phyloP scores from a whole-genome alignment of 2,329 filamentous ascomycete genomes.

The Fusarium virguliforme region DNA sequence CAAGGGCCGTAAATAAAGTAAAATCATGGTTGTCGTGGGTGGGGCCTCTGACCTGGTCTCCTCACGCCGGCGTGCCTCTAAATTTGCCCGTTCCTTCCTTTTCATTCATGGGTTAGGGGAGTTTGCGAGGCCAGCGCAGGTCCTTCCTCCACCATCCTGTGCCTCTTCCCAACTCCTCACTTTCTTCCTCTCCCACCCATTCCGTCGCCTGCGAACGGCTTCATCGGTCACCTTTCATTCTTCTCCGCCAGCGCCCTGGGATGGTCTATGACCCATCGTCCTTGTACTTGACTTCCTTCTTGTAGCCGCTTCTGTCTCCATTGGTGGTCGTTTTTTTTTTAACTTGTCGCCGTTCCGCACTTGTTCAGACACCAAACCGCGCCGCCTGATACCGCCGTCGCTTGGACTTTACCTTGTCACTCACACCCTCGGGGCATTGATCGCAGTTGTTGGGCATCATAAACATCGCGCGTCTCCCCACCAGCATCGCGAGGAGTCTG shows the following conservation, averaged over 20 bases:
- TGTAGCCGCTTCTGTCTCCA: conserved; percentile 26
- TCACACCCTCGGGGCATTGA: conserved; percentile 33
- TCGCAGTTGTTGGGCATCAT: conserved; percentile 38
- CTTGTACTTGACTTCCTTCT: conserved; percentile 30
- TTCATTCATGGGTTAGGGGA: conserved; percentile 62
- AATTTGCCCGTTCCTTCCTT: conserved; percentile 57
- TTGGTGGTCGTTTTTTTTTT: conserved; percentile 35
- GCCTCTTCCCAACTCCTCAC: conserved; percentile 59
- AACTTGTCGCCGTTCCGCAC: conserved; percentile 2
- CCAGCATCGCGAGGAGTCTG: conserved; percentile 28
- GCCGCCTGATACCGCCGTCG: conserved; percentile 30
- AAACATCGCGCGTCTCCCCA: conserved; percentile 19
- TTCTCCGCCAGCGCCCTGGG: conserved; percentile 38
- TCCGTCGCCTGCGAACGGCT: conserved; percentile 53
- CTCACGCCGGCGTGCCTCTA: conserved; percentile 53
- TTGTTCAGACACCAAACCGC: conserved; percentile 22
- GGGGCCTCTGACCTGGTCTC: conserved; percentile 47
- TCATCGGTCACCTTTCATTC: conserved; percentile 49
- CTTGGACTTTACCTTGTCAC: conserved; percentile 26
- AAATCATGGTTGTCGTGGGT: conserved; percentile 49
- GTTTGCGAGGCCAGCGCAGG: conserved; percentile 60
- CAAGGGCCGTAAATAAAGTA: conserved; percentile 46
- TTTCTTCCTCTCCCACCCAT: conserved; percentile 57
- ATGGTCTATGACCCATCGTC: conserved; percentile 27
- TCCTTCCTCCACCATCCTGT: conserved; percentile 60